Evolutionary conservation across 2,329 filamentous ascomycete species (phyloP), one percentile per base, ranked within the genome.

Genomic region (Coniochaeta prunicola): DNA sequence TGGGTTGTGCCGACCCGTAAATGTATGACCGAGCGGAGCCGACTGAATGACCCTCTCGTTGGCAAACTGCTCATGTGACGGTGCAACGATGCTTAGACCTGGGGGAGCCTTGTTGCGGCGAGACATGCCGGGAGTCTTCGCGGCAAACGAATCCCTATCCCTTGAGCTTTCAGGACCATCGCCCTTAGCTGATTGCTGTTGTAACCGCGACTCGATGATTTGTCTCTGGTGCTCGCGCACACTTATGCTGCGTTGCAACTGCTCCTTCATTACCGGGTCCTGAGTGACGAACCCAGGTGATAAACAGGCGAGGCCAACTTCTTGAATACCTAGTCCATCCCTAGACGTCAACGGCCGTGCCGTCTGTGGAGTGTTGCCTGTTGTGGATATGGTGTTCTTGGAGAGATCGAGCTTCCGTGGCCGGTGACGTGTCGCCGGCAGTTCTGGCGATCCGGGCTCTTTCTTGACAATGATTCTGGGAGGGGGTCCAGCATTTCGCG

Each of bases 11-110:
- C 94, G 86, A 61, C 93, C 92, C 8, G 94, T 97, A 71, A 99
- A 99, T 38, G 91, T 96, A 71, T 97, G 93, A 67, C 96, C 88
- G 26, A 99, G 82, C 17, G 94, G 94, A 8, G 94, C 94, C 4
- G 94, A 99, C 74, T 99, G 94, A 61, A 99, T 96, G 36, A 97
- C 92, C 66, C 94, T 84, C 79, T 99, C 94, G 68, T 92, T 87
- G 66, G 92, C 91, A 69, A 97, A 97, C 62, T 92, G 89, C 66
- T 94, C 87, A 64, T 96, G 92, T 6, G 92, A 91, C 1, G 94
- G 94, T 28, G 94, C 90, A n/a, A 96, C 90, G 65, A 99, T 99
- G 59, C 92, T 96, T 55, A 99, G 79, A 50, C 92, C 92, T 1
- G 92, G 90, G 40, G 94, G 94, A 7, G 89, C 89, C 70, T 90